Evolutionary conservation across 148 eudicot genomes (phyloP).

Genomic region (Camellia sinensis): DNA sequence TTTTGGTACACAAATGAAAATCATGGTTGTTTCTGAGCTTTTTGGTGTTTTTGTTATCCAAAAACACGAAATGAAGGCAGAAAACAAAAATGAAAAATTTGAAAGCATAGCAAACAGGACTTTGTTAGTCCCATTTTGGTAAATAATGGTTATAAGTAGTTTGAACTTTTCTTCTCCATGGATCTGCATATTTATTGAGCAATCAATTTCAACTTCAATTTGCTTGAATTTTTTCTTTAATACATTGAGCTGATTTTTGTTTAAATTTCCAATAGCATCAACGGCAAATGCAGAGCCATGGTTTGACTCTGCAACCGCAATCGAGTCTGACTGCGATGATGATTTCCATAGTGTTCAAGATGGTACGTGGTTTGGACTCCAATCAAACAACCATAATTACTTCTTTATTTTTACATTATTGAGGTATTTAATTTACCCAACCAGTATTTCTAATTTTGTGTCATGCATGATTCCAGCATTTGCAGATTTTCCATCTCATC

Average conservation of each 20-base stretch:
- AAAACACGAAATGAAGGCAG: too few relatives aligned
- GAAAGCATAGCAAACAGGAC: too few relatives aligned
- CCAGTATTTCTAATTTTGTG: neutral
- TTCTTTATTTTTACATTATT: neutral
- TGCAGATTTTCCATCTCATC: conserved; percentile 57
- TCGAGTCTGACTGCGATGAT: conserved; percentile 63
- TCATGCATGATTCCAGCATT: conserved; percentile 15
- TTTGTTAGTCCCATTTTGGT: neutral
- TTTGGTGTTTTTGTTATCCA: too few relatives aligned
- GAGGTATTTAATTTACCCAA: neutral
- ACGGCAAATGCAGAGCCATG: conserved; percentile 63
- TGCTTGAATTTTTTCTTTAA: neutral
- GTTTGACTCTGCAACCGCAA: conserved; percentile 51
- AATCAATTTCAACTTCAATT: neutral
- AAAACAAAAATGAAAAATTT: too few relatives aligned
- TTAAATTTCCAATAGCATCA: conserved; percentile 1
- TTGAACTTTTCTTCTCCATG: neutral
- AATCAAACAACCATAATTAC: neutral
- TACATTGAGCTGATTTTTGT: neutral
- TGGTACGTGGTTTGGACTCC: conserved; percentile 33
- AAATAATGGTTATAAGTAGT: neutral
- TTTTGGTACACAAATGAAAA: too few relatives aligned
- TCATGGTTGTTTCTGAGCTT: too few relatives aligned
- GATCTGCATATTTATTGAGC: neutral
- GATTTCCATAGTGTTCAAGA: conserved; percentile 78